A percentile compares a stretch with the other conserved stretches of the same genome.
Conservation (phyloP, 345 rosid genomes). For the Noccaea bulbosa region DNA sequence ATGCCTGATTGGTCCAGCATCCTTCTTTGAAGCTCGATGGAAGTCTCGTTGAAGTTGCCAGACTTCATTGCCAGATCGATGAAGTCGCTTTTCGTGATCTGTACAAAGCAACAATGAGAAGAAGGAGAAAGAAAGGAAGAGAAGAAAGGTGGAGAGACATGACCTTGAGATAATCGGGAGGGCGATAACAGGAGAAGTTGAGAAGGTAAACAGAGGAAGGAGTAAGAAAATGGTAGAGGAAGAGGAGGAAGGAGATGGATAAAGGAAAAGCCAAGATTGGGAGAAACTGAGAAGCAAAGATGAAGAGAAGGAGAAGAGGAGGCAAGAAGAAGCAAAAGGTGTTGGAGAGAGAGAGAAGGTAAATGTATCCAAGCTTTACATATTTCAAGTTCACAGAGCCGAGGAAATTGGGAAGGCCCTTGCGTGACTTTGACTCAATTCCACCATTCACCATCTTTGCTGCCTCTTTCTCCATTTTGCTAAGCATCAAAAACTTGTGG, state of each 20-base stretch:
- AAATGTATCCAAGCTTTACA: slow-evolving; percentile 64
- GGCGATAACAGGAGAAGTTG: slow-evolving; percentile 70
- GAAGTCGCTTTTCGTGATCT: slow-evolving; percentile 68
- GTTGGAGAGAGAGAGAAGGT: slow-evolving; percentile 52
- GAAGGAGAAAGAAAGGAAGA: neutral
- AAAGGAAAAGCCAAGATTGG: slow-evolving; percentile 42
- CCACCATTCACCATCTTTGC: slow-evolving; percentile 60
- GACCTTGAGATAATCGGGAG: slow-evolving; percentile 74
- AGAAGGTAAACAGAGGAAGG: slow-evolving; percentile 57
- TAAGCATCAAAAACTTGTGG: slow-evolving; percentile 29
- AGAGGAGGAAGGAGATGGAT: slow-evolving; percentile 42
- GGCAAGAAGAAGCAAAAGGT: slow-evolving; percentile 41
- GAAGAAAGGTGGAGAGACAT: neutral
- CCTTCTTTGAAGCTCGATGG: slow-evolving; percentile 58
- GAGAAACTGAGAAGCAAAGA: slow-evolving; percentile 45
- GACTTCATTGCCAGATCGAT: slow-evolving; percentile 57
- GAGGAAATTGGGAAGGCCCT: slow-evolving; percentile 56
- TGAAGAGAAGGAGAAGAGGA: slow-evolving; percentile 44
- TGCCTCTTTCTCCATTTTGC: slow-evolving; percentile 47
- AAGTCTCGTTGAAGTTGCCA: slow-evolving; percentile 56
- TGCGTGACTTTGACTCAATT: slow-evolving; percentile 50
- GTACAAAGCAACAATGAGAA: slow-evolving; percentile 27
- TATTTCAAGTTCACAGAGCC: slow-evolving; percentile 61
- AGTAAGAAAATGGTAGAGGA: slow-evolving; percentile 47
- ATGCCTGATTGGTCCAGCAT: slow-evolving; percentile 62